phyloP scores from a whole-genome alignment of 257 asterid genomes.

The Gentiana macrophylla region DNA sequence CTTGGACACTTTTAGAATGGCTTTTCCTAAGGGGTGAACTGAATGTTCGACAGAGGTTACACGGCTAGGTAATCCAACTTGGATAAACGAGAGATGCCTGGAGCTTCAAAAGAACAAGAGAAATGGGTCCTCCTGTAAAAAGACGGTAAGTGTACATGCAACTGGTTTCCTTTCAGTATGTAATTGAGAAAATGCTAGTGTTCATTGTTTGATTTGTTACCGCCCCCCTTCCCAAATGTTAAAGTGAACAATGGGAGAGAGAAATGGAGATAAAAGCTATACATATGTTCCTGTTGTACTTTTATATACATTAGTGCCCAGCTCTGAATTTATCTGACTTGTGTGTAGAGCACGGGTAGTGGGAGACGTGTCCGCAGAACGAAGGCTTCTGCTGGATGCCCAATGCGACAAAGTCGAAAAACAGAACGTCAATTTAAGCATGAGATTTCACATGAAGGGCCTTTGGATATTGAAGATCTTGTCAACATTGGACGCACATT shows the following conservation, averaged over 20 bases:
- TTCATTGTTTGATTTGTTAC: no score
- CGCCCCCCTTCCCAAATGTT: neutral
- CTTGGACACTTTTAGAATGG: slow-evolving; percentile 4
- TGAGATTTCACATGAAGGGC: slow-evolving; percentile 50
- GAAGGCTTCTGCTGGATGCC: slow-evolving; percentile 58
- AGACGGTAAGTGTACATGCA: slow-evolving; percentile 51
- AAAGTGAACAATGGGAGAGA: neutral
- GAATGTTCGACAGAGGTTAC: slow-evolving; percentile 49
- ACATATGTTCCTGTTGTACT: neutral
- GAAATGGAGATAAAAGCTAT: neutral
- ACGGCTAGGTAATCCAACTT: slow-evolving; percentile 56
- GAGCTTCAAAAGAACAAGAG: slow-evolving; percentile 83
- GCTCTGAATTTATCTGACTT: slow-evolving; percentile 20
- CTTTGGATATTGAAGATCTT: slow-evolving; percentile 92
- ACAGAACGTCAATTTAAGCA: slow-evolving; percentile 43
- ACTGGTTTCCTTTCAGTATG: neutral
- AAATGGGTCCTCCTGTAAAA: slow-evolving; percentile 35
- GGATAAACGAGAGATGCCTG: slow-evolving; percentile 81
- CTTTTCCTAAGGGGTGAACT: slow-evolving; percentile 5
- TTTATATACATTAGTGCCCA: neutral
- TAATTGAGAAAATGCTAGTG: no score
- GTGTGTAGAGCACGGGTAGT: slow-evolving; percentile 49
- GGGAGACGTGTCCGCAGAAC: slow-evolving; percentile 43
- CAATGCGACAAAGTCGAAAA: slow-evolving; percentile 66
- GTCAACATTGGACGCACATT: slow-evolving; percentile 58